These are phyloP conservation scores for Periconia digitata DNA, from an alignment of 2,329 filamentous ascomycete genomes.

Conservation along the genomic window DNA sequence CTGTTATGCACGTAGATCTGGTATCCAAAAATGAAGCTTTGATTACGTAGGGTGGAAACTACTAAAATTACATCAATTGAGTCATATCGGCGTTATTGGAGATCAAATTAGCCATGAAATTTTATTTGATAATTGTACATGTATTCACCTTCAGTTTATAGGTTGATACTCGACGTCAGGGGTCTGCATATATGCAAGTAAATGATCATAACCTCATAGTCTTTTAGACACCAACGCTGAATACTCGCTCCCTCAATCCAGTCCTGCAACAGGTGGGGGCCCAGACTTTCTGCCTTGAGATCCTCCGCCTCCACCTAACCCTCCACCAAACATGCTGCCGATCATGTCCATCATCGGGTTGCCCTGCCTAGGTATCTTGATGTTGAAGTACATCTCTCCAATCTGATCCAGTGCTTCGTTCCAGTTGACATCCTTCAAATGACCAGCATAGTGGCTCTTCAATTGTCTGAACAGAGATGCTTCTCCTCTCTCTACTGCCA, in stretches of 20 bases:
- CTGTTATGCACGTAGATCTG: neutral
- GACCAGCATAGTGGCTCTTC: constrained; percentile 74
- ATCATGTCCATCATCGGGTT: constrained; percentile 99
- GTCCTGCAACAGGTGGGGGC: constrained; percentile 38
- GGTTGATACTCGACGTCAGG: too few species aligned
- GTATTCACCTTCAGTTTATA: neutral
- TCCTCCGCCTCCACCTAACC: constrained; percentile 54
- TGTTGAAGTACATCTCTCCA: constrained; percentile 95
- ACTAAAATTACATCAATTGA: neutral
- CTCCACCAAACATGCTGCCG: constrained; percentile 84
- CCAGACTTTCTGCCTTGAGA: constrained; percentile 52
- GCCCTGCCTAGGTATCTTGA: constrained; percentile 82
- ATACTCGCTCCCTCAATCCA: constrained; percentile 28
- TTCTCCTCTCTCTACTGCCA: constrained; percentile 80
- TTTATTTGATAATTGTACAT: constrained; percentile 1
- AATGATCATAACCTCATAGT: constrained; percentile 4
- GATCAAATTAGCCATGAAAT: neutral
- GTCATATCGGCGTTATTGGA: too few species aligned
- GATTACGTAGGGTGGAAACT: neutral
- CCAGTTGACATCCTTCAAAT: constrained; percentile 81
- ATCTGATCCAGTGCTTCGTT: constrained; percentile 78
- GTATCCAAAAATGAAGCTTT: neutral
- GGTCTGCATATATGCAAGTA: too few species aligned
- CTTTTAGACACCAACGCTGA: neutral
- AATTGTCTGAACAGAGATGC: constrained; percentile 79